phyloP scores from a whole-genome alignment of 2,329 filamentous ascomycete genomes.

The Hypoxylon rubiginosum region DNA sequence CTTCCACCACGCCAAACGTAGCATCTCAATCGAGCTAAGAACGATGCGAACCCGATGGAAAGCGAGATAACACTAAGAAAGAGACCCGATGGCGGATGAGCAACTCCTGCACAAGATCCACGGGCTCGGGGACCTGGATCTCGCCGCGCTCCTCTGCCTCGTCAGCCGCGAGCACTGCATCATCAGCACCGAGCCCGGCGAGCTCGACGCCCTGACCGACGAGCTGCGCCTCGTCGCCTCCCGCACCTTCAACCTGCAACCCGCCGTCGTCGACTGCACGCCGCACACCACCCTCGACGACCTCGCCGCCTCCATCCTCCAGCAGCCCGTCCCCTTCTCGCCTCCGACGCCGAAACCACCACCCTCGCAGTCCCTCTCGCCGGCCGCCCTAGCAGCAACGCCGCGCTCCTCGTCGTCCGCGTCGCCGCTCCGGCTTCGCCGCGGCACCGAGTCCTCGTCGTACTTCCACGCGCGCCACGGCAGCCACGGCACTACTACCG shows the following conservation, averaged over 20 bases:
- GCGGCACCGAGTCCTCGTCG: constrained; percentile 26
- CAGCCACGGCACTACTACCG: not conserved
- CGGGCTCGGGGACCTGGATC: constrained; percentile 85
- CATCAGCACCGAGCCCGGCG: constrained; percentile 76
- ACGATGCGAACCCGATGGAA: constrained; percentile 39
- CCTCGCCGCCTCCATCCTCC: constrained; percentile 80
- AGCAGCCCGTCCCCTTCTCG: constrained; percentile 55
- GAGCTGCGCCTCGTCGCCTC: constrained; percentile 80
- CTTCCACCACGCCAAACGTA: not conserved
- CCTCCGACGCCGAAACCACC: constrained; percentile 44
- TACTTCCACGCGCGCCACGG: constrained; percentile 10
- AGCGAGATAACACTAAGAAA: constrained; percentile 17
- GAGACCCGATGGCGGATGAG: constrained; percentile 69
- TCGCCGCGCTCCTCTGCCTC: constrained; percentile 86
- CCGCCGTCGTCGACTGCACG: constrained; percentile 79
- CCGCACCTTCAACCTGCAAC: constrained; percentile 79
- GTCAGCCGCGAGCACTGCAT: constrained; percentile 89
- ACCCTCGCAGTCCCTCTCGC: constrained; percentile 14
- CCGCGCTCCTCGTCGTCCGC: constrained; percentile 25
- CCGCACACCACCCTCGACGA: constrained; percentile 82
- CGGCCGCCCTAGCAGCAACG: not conserved
- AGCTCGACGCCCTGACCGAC: constrained; percentile 75
- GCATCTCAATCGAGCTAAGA: not conserved
- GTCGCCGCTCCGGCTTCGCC: constrained; percentile 29
- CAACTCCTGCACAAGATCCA: constrained; percentile 77